A percentile compares a stretch with the other conserved stretches of the same genome.
Conservation (phyloP, 805 yeast species). For the Saccharomycopsis sp. region DNA sequence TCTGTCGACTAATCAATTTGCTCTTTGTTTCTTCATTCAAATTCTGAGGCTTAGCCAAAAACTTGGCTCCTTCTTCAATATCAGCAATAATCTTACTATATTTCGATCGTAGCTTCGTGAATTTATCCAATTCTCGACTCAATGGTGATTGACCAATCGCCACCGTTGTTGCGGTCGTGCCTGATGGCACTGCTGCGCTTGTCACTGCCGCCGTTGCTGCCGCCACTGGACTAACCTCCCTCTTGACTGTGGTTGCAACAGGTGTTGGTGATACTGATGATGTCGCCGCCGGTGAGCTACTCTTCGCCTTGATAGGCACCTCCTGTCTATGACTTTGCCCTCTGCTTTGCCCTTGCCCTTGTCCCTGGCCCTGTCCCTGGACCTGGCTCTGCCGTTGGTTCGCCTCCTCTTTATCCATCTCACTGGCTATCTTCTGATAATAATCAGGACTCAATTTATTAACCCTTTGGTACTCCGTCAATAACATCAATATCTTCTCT, state of each 20-base stretch:
- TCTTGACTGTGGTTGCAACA: no score
- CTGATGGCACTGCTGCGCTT: slow-evolving; percentile 2
- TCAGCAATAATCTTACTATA: neutral
- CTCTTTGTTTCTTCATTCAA: neutral
- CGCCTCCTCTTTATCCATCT: no score
- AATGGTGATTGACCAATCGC: neutral
- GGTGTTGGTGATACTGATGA: neutral
- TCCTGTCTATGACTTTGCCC: neutral
- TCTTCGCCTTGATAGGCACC: no score
- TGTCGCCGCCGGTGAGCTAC: no score
- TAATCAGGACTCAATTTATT: neutral
- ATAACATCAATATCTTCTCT: slow-evolving; percentile 13
- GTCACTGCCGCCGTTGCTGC: neutral
- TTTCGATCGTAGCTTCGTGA: neutral
- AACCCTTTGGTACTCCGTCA: slow-evolving; percentile 7
- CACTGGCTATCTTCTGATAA: neutral
- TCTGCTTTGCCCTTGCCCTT: neutral
- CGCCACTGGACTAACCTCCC: neutral
- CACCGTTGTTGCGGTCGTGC: neutral
- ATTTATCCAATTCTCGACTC: slow-evolving; percentile 5
- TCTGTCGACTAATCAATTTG: neutral
- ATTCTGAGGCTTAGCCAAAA: neutral
- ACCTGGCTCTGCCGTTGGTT: no score
- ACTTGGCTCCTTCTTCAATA: neutral
- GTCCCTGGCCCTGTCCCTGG: neutral